Percentiles rank a stretch among this genome's conserved stretches.
These are phyloP conservation scores for Xylariaceae sp. DNA, from an alignment of 2,329 filamentous ascomycete species.

Conservation along the genomic window DNA sequence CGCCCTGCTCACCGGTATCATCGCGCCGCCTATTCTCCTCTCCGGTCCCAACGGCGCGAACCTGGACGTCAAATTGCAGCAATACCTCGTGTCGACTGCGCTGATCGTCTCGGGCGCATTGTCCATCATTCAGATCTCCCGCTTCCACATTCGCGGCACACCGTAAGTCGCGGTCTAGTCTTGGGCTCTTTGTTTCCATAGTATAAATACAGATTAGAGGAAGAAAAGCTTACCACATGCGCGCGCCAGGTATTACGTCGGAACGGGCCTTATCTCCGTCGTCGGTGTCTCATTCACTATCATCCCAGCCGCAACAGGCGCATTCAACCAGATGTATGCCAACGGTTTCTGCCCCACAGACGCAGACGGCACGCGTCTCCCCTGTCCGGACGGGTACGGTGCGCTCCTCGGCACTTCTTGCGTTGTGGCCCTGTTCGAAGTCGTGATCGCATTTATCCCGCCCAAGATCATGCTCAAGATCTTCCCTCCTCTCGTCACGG, in stretches of 20 bases:
- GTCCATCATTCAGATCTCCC: conserved; percentile 70
- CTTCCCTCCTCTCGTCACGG: conserved; percentile 75
- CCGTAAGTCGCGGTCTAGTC: conserved; percentile 37
- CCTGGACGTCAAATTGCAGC: conserved; percentile 53
- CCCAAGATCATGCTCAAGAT: conserved; percentile 63
- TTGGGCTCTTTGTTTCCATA: background rate
- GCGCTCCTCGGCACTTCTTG: conserved; percentile 66
- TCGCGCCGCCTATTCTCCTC: conserved; percentile 73
- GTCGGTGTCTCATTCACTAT: conserved; percentile 74
- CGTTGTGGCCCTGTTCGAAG: conserved; percentile 62
- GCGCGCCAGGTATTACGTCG: conserved; percentile 59
- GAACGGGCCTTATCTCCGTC: conserved; percentile 75
- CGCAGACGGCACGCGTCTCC: conserved; percentile 58
- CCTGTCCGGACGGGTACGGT: conserved; percentile 73
- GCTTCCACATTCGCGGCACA: conserved; percentile 67
- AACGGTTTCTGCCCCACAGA: conserved; percentile 62
- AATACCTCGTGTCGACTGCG: conserved; percentile 74
- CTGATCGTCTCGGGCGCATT: conserved; percentile 74
- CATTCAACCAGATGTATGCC: conserved; percentile 70
- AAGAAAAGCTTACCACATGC: conserved; percentile 2
- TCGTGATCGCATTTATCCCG: conserved; percentile 69
- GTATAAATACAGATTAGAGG: too few species aligned
- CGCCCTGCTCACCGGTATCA: conserved; percentile 70
- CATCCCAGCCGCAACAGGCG: conserved; percentile 67
- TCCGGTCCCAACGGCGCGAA: conserved; percentile 57